Evolutionary conservation across 768 basidiomycete species (phyloP), one percentile per base, ranked within the genome.

Genomic region (Calocera cornea): DNA sequence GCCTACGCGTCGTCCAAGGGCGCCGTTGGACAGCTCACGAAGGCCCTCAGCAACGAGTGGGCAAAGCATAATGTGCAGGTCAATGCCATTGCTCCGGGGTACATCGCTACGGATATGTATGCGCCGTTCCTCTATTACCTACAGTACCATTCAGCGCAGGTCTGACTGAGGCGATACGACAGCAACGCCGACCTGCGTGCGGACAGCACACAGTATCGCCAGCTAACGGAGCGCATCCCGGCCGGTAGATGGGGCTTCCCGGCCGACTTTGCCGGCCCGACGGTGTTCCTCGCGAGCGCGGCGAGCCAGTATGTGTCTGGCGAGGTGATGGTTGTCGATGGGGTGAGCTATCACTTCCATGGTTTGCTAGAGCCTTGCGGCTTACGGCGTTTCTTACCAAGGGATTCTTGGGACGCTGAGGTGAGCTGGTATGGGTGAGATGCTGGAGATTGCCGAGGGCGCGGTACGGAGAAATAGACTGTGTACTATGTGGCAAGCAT

Each of bases 21-120:
- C 66, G 76, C 74, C 66, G 80, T 92, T 33, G 89, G 89, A 10
- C 88, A 88, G 74, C 80, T 92, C 72, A 91, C 92, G 29, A 94
- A 94, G 77, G 88, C 92, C 1, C 84, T 95, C 73, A 87, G 88
- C 72, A 97, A 97, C 76, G 94, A 95, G 76, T 97, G 94, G 93
- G 88, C 89, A 68, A 82, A 83, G 72, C 84, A 90, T 72, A 92
- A 91, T 71, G 85, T 95, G 65, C 88, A 92, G 75, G 91, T 95
- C n/a, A 94, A 95, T 74, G 88, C 83, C 24, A 89, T 95, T 70
- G 87, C 87, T 71, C 92, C 92, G 36, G 92, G 92, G 33, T 94
- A 93, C 76, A 87, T 95, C 72, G 83, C 83, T 31, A 95, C 92
- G 40, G 93, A 95, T 71, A 93, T 93, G 89, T 90, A 60, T 68